phyloP scores from a whole-genome alignment of 257 asterid genomes.

The Petrea volubilis region DNA sequence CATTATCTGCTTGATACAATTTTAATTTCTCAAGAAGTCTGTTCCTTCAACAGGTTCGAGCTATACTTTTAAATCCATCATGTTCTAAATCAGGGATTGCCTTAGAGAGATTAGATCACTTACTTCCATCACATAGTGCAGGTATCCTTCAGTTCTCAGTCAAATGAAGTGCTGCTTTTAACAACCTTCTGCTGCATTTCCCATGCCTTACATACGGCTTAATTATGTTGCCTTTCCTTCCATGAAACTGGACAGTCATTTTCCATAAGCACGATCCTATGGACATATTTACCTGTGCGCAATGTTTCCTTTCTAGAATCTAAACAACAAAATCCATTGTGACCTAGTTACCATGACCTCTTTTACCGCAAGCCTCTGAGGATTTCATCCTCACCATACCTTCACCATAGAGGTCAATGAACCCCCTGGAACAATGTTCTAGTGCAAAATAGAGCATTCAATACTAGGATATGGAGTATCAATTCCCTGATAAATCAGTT shows the following conservation, averaged over 20 bases:
- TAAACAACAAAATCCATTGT: too few species aligned
- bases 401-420: too few species aligned
- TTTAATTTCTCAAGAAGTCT: not conserved
- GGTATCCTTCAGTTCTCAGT: slow-evolving; percentile 36
- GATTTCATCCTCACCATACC: too few species aligned
- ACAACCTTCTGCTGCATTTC: too few species aligned
- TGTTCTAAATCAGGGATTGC: slow-evolving; percentile 97
- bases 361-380: too few species aligned
- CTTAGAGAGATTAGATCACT: slow-evolving; percentile 82
- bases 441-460: not conserved
- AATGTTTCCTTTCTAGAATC: too few species aligned
- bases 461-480: not conserved
- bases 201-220: not conserved
- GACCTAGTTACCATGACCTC: too few species aligned
- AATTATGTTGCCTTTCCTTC: too few species aligned
- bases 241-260: too few species aligned
- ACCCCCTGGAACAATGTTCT: too few species aligned
- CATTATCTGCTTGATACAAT: not conserved
- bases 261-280: too few species aligned
- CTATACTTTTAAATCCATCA: slow-evolving; percentile 90
- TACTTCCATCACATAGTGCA: slow-evolving; percentile 79
- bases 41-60: slow-evolving; percentile 57
- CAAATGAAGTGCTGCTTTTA: not conserved
- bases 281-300: too few species aligned
- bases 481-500: not conserved